phyloP scores from a whole-genome alignment of 2,329 filamentous ascomycete species.

The Beauveria sp. region DNA sequence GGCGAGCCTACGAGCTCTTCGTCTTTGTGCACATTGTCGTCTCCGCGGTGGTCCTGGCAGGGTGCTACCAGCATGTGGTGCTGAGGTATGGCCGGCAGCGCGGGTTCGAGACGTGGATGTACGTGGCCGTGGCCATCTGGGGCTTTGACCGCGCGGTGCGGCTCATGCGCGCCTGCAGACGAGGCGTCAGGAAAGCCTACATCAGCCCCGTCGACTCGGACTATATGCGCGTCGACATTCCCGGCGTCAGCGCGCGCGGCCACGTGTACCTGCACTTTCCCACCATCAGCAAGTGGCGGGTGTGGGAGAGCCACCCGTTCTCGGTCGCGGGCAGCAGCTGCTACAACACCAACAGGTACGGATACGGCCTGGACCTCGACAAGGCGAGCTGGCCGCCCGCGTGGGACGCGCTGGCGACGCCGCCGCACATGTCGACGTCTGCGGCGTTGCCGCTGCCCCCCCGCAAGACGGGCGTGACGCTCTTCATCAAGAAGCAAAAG shows the following conservation, averaged over 20 bases:
- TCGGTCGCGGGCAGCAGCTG: constrained; percentile 15
- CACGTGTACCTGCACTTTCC: constrained; percentile 24
- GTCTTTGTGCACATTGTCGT: constrained; percentile 33
- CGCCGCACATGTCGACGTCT: neutral
- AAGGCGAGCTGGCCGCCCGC: neutral
- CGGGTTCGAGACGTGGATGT: constrained; percentile 32
- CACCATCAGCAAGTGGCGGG: constrained; percentile 16
- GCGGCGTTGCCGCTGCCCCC: neutral
- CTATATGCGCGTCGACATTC: constrained; percentile 21
- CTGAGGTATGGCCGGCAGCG: constrained; percentile 28
- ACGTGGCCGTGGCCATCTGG: constrained; percentile 20
- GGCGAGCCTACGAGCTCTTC: constrained; percentile 34
- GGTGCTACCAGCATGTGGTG: constrained; percentile 34
- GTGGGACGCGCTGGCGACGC: neutral
- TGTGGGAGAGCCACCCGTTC: constrained; percentile 27
- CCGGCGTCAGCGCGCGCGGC: constrained; percentile 15
- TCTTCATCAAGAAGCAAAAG: constrained; percentile 14
- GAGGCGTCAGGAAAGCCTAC: constrained; percentile 17
- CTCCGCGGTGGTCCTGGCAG: constrained; percentile 31
- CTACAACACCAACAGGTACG: neutral
- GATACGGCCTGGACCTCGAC: constrained; percentile 1
- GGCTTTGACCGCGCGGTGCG: constrained; percentile 19
- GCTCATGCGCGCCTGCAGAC: constrained; percentile 11
- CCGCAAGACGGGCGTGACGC: constrained; percentile 11
- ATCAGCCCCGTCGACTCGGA: constrained; percentile 18